Evolutionary conservation across 768 basidiomycete species (phyloP), one percentile per base, ranked within the genome.

Genomic region (Suillus variegatus): DNA sequence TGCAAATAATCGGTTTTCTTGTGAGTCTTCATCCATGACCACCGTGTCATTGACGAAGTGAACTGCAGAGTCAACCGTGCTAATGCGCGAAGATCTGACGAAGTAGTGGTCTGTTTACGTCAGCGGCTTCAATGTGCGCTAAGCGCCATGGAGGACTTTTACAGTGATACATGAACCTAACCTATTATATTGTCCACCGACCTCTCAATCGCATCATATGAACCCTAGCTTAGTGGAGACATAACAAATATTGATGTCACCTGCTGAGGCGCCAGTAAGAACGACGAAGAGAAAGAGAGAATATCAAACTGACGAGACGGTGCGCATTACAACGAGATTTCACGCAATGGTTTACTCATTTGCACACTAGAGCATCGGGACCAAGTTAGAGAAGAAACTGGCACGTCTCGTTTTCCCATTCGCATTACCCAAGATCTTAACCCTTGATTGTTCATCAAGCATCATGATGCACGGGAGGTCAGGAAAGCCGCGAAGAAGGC

Each of bases 401-500:
- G 88, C 82, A 78, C 64, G 86, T 80, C 66, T 61, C 47, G 51
- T 51, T 43, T 51, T 28, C 51, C 35, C 38, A 25, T 44, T 22
- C 22, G 6, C 35, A 18, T 25, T 67, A 68, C 65, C 51, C 63
- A 47, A 54, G 47, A 51, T 64, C 60, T 62, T 61, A 44, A 60
- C 71, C 8, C 60, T 49, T 55, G 20, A 63, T 60, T 60, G 46
- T 68, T 67, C 63, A 61, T 68, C 47, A 74, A 97, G 95, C 88
- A 92, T 70, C 92, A 92, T 73, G 85, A 85, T 65, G 73, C 91
- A 60, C 90, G 86, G 73, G 89, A 91, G 68, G 84, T 92, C 10
- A 84, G 84, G 68, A 91, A 91, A 70, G 85, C 89, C 6, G 86
- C 90, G 36, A 96, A 94, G 80, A 93, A 90, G 71, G 90, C 91